Base-by-base conservation (phyloP, 2,329 filamentous ascomycete genomes). In the Exophiala alcalophila region DNA sequence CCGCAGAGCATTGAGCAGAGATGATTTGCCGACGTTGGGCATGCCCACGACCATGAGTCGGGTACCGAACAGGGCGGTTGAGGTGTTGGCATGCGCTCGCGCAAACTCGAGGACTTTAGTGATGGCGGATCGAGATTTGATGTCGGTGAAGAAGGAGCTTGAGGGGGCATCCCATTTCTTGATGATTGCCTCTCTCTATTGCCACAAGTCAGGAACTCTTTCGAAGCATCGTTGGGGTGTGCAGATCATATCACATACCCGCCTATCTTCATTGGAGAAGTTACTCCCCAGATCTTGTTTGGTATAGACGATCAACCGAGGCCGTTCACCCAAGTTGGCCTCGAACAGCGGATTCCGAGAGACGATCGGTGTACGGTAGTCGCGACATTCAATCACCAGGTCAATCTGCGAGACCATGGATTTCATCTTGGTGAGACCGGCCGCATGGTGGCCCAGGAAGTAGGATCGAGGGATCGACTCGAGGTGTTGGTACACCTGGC, bases 1-100 rank as follows among this genome's bases (percentile, higher is more conserved):
- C 14, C 92, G 83, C 34, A 97, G 75, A 11, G 82, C 78, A 64
- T 98, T 98, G 28, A 98, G 78, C n/a, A 98, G 73, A 1, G 90
- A 89, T 32, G 87, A 94, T 67, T 98, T 98, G 24, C 92, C 92
- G 0, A 95, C 87, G 61, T 98, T 98, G 24, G 92, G 92, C 90
- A 98, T 96, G 41, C 92, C 92, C 10, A 97, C 90, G 1, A 97
- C 79, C 63, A 98, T 77, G 43, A 89, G 78, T 34, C 89, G 80
- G 55, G 88, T 77, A n/a, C 89, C 90, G 5, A 86, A 82, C n/a
- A 97, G 68, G 16, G 40, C 53, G 55, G 80, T 71, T 20, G 65
- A 62, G 18, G 66, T 60, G n/a, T 59, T 52, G 16, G 76, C 74
- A 49, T 76, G 69, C 3, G 66, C 59, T 45, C 73, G 74, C 41